Conservation (phyloP, 164 flowering plant species). For the Liriodendron chinense region DNA sequence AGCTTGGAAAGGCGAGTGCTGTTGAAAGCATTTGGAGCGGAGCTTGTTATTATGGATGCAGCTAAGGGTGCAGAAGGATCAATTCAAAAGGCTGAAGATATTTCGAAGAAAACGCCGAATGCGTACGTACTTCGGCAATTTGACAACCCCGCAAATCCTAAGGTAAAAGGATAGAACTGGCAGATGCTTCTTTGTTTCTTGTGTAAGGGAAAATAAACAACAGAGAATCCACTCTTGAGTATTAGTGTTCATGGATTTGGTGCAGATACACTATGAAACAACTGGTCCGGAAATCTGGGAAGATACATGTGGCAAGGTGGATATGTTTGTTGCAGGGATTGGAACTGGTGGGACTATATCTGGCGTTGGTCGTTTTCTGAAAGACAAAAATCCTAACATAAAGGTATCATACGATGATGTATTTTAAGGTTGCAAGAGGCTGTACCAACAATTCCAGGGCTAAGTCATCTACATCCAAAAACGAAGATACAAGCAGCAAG, state of each 20-base stretch:
- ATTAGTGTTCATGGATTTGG: background rate
- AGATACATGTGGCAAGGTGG: conserved; percentile 93
- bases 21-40: conserved; percentile 90
- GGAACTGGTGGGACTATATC: conserved; percentile 96
- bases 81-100: conserved; percentile 78
- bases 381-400: conserved; percentile 64
- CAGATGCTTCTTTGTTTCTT: background rate
- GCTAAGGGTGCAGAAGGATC: conserved; percentile 90
- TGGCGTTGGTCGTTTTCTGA: conserved; percentile 82
- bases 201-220: background rate
- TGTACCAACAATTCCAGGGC: too few relatives aligned
- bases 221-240: background rate
- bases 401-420: conserved; percentile 41
- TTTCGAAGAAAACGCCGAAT: conserved; percentile 62
- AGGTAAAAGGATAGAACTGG: conserved; percentile 27
- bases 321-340: conserved; percentile 87
- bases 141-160: conserved; percentile 89
- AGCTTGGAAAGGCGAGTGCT: conserved; percentile 87
- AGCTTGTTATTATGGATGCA: conserved; percentile 73
- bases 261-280: conserved; percentile 90
- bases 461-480: too few relatives aligned
- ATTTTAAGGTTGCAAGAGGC: background rate
- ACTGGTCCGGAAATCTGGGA: conserved; percentile 99
- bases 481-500: too few relatives aligned
- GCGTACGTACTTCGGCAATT: conserved; percentile 90